Evolutionary conservation across 176 grass and related monocot species (phyloP), one percentile per base, ranked within the genome.

Genomic region (Puccinellia tenuiflora): DNA sequence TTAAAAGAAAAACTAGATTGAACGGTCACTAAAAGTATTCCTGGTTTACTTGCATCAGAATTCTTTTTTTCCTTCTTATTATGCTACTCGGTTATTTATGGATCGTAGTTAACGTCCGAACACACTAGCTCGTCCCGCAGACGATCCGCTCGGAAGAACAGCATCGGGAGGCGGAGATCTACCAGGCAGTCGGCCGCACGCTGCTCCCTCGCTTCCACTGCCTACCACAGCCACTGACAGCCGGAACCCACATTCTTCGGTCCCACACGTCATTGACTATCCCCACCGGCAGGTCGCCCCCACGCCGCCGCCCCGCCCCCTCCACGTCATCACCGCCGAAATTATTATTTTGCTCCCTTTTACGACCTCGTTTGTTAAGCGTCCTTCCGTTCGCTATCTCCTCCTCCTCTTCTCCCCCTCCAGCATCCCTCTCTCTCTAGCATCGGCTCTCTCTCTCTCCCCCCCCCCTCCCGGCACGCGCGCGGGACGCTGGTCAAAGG

Each of bases 301-400:
- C 88, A 79, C 79, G 28, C 38, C 79, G 65, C 79, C 43, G 79
- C 79, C 35, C 83, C 54, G 53, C 83, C 79, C 42, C 34, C 33
- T 86, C 92, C 89, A 93, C 91, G 88, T 90, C 91, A 81, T 90
- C 91, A 81, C 33, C 71, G 83, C 76, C 63, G 69, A 86, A 83
- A 90, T 86, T 21, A 86, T 90, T 90, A 78, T 82, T 86, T 86
- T 74, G 66, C 29, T 5, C 22, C 35, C 55, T 83, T 88, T 81
- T 57, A 53, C 80, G 85, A 85, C 81, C 85, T 64, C 81, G 71
- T 79, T 88, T 81, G 86, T 79, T 84, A 82, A 80, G 43, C 83
- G 69, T 42, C 80, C 92, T 72, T 82, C 68, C 79, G 86, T 89
- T 76, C 16, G 77, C 75, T 77, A 83, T 89, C 86, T 88, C 76